Evolutionary conservation across 345 rosid genomes (phyloP).

Genomic region (Eucalyptus cladocalyx): DNA sequence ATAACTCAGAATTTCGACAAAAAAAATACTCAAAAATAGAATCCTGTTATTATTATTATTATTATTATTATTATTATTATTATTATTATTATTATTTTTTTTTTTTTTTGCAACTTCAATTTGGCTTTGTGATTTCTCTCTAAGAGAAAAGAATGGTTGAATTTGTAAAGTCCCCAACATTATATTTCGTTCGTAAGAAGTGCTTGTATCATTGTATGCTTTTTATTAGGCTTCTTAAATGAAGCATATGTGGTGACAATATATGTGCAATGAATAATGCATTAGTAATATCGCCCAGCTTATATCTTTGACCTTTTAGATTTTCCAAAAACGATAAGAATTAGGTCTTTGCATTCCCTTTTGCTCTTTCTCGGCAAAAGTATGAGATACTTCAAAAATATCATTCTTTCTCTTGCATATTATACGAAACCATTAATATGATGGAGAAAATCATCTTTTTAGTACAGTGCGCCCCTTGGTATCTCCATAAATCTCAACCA

Average conservation of each 20-base stretch:
- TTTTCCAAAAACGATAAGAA: background rate
- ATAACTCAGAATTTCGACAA: background rate
- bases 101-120: background rate
- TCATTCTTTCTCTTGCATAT: background rate
- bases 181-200: background rate
- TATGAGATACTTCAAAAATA: background rate
- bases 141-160: background rate
- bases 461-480: background rate
- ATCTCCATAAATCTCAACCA: background rate
- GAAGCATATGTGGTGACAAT: background rate
- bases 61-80: too few relatives aligned
- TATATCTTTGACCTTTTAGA: background rate
- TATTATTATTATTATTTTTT: too few relatives aligned
- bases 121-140: background rate
- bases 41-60: background rate
- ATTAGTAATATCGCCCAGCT: background rate
- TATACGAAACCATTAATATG: background rate
- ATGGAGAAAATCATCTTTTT: background rate
- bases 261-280: background rate
- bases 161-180: background rate
- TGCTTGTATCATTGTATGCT: background rate
- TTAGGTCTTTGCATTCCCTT: background rate
- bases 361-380: background rate
- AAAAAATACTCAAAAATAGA: background rate
- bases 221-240: background rate